Conservation (phyloP, 108 stramenopile genomes). For the Cyclotella atomus region DNA sequence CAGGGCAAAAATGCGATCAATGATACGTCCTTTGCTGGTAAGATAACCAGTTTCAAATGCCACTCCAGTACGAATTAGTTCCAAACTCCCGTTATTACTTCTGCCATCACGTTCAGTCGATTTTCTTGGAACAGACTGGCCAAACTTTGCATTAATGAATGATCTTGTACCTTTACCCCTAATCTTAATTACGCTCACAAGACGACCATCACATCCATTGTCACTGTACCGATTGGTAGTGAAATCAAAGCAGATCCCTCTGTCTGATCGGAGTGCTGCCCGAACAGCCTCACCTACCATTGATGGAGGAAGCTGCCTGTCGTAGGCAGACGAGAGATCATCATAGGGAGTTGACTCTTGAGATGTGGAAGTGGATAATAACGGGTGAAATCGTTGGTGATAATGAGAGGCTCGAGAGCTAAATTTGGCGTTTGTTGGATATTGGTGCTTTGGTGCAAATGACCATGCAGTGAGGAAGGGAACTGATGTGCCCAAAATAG, state of each 20-base stretch:
- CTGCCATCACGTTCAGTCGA: background rate
- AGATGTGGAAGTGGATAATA: too few species aligned
- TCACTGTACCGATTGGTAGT: constrained; percentile 18
- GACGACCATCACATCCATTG: constrained; percentile 18
- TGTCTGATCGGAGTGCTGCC: constrained; percentile 67
- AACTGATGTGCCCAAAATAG: background rate
- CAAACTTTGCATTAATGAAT: constrained; percentile 80
- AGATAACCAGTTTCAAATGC: constrained; percentile 66
- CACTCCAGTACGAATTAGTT: constrained; percentile 36
- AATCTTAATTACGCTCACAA: constrained; percentile 58
- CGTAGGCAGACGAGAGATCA: constrained; percentile 60
- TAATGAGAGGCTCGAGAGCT: too few species aligned
- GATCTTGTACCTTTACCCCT: constrained; percentile 59
- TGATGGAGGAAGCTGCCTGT: constrained; percentile 66
- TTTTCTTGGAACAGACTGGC: constrained; percentile 47
- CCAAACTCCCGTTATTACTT: background rate
- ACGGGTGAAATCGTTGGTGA: too few species aligned
- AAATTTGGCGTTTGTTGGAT: too few species aligned
- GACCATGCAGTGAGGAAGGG: background rate
- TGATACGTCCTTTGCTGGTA: constrained; percentile 70
- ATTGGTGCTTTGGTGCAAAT: background rate
- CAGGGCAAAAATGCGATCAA: constrained; percentile 64
- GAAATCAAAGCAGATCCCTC: constrained; percentile 63
- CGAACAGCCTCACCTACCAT: constrained; percentile 88
- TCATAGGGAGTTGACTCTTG: too few species aligned